Evolutionary conservation across 2,329 filamentous ascomycete species (phyloP).

Genomic region (Aspergillus hiratsukae): DNA sequence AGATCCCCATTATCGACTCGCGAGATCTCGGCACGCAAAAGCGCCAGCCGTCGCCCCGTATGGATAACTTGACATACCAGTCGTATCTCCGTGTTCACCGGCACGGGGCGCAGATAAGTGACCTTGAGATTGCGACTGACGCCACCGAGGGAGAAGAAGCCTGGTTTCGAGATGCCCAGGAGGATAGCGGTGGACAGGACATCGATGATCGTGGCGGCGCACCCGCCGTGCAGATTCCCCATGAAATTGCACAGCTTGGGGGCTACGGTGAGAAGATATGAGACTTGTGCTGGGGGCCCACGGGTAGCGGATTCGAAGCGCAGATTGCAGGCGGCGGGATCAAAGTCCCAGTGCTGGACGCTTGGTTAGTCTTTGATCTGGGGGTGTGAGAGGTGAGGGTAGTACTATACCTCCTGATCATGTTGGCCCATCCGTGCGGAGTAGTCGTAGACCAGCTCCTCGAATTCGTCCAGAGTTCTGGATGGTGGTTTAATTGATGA

Average conservation of each 20-base stretch:
- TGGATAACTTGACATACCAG: slow-evolving; percentile 57
- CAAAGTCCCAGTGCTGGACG: slow-evolving; percentile 29
- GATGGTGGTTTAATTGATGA: slow-evolving; percentile 15
- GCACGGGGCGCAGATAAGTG: slow-evolving; percentile 62
- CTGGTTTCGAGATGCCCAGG: slow-evolving; percentile 52
- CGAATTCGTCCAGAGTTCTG: slow-evolving; percentile 29
- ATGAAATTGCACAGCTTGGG: slow-evolving; percentile 85
- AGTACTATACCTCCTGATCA: slow-evolving; percentile 12
- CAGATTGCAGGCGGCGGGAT: slow-evolving; percentile 25
- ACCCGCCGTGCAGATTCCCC: slow-evolving; percentile 88
- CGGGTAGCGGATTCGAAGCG: slow-evolving; percentile 36
- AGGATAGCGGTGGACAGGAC: slow-evolving; percentile 58
- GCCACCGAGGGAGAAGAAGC: slow-evolving; percentile 59
- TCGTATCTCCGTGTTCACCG: slow-evolving; percentile 47
- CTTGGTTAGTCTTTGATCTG: not conserved
- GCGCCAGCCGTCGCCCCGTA: slow-evolving; percentile 51
- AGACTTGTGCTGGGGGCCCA: slow-evolving; percentile 30
- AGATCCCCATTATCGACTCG: slow-evolving; percentile 51
- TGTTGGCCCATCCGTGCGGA: slow-evolving; percentile 17
- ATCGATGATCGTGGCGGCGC: slow-evolving; percentile 64
- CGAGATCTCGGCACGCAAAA: slow-evolving; percentile 53
- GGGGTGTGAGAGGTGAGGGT: not conserved
- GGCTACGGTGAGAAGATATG: slow-evolving; percentile 58
- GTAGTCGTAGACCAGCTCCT: slow-evolving; percentile 26
- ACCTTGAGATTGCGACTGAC: slow-evolving; percentile 63